Evolutionary conservation across 148 eudicot genomes (phyloP).

Genomic region (Salicornia ramosissima): DNA sequence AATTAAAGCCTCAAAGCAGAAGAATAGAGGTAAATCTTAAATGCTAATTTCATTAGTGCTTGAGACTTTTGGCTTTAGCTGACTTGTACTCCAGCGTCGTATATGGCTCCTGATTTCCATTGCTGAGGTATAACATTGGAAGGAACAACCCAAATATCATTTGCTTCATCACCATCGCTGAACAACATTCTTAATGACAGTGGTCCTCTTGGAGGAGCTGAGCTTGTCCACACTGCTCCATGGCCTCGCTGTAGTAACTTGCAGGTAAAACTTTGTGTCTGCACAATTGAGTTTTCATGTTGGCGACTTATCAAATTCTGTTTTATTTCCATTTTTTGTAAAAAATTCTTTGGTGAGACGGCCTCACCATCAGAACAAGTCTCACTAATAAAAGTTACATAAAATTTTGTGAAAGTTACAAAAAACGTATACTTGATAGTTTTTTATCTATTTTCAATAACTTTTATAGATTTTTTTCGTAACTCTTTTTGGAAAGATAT

Average conservation of each 20-base stretch:
- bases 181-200: slow-evolving; percentile 61
- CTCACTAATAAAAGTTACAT: too few species aligned
- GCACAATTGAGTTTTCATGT: slow-evolving; percentile 19
- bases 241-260: slow-evolving; percentile 58
- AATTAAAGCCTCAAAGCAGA: background rate
- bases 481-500: too few species aligned
- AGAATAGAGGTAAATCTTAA: background rate
- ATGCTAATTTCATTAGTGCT: background rate
- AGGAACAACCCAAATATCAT: slow-evolving; percentile 62
- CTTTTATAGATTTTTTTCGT: too few species aligned
- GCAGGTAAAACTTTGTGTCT: slow-evolving; percentile 61
- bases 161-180: slow-evolving; percentile 55
- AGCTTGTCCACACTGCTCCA: slow-evolving; percentile 76
- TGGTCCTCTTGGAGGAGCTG: slow-evolving; percentile 63
- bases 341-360: too few species aligned
- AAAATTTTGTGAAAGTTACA: too few species aligned
- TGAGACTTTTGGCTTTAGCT: slow-evolving; percentile 16
- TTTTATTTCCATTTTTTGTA: background rate
- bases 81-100: slow-evolving; percentile 81
- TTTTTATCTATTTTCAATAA: too few species aligned
- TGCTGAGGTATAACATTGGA: slow-evolving; percentile 51
- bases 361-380: too few species aligned
- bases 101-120: slow-evolving; percentile 62
- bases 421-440: too few species aligned
- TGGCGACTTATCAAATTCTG: background rate